Percentiles rank a stretch among this genome's conserved stretches.
phyloP scores from a whole-genome alignment of 306 rosid genomes.

The Myrica gale region DNA sequence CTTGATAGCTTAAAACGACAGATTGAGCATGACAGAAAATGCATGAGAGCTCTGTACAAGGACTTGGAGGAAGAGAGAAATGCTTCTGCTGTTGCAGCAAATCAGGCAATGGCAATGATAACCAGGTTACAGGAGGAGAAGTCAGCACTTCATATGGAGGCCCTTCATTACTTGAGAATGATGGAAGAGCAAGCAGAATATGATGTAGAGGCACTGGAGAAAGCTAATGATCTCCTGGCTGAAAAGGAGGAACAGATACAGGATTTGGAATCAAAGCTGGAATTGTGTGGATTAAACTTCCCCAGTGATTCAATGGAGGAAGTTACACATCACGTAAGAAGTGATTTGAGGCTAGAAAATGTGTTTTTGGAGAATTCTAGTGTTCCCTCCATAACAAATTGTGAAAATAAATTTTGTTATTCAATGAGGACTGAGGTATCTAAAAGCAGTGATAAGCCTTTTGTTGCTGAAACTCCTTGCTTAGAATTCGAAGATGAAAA shows the following conservation, averaged over 20 bases:
- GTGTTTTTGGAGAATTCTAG: constrained; percentile 21
- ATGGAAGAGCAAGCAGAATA: constrained; percentile 98
- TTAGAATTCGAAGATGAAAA: constrained; percentile 72
- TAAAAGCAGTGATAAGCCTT: constrained; percentile 31
- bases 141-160: constrained; percentile 84
- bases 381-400: constrained; percentile 23
- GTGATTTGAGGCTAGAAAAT: constrained; percentile 36
- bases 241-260: constrained; percentile 79
- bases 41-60: constrained; percentile 49
- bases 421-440: constrained; percentile 35
- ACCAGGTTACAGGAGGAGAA: constrained; percentile 94
- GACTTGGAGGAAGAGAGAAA: constrained; percentile 89
- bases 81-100: constrained; percentile 73
- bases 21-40: constrained; percentile 52
- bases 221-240: constrained; percentile 66
- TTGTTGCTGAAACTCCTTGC: constrained; percentile 29
- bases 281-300: constrained; percentile 43
- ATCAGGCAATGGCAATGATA: constrained; percentile 95
- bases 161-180: constrained; percentile 86
- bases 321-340: constrained; percentile 21
- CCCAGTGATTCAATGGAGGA: constrained; percentile 25
- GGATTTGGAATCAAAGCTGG: constrained; percentile 82
- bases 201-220: constrained; percentile 76
- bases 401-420: constrained; percentile 18
- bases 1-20: constrained; percentile 53